These are phyloP conservation scores for Neurospora crassa DNA, from an alignment of 2,329 filamentous ascomycete species.

Conservation along the genomic window DNA sequence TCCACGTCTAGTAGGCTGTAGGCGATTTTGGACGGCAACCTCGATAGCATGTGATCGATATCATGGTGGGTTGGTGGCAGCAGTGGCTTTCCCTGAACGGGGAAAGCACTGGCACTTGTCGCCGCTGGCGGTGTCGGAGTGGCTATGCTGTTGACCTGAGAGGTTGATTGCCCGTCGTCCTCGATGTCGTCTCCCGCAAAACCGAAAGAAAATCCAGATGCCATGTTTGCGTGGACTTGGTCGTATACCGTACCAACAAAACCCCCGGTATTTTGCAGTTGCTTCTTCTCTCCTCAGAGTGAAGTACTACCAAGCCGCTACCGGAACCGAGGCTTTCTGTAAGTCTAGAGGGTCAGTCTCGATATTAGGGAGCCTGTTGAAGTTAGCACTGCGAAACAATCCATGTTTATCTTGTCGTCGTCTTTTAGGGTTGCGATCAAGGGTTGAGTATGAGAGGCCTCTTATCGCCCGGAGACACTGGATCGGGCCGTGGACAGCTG, in stretches of 20 bases:
- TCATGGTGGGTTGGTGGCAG: conserved; percentile 44
- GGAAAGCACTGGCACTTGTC: conserved; percentile 41
- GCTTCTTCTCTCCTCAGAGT: neutral
- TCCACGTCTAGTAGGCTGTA: conserved; percentile 53
- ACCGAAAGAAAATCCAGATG: conserved; percentile 42
- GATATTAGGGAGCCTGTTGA: neutral
- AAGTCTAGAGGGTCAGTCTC: neutral
- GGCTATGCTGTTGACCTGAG: conserved; percentile 7
- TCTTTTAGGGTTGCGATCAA: neutral
- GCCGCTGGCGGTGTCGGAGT: conserved; percentile 17
- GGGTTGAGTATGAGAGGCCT: neutral
- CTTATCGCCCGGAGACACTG: neutral
- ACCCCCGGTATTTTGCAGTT: neutral
- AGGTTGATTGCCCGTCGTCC: conserved; percentile 27
- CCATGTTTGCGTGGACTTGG: conserved; percentile 8
- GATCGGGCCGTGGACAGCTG: neutral
- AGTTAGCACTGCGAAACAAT: neutral
- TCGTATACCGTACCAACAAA: neutral
- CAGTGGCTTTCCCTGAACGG: conserved; percentile 50
- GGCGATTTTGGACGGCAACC: conserved; percentile 64
- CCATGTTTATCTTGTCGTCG: neutral
- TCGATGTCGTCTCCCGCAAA: conserved; percentile 59
- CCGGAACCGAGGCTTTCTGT: neutral
- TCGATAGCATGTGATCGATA: conserved; percentile 40
- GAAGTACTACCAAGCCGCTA: neutral